Base-by-base conservation (phyloP, 1,284 basidiomycete species). In the Omphalotus olearius region DNA sequence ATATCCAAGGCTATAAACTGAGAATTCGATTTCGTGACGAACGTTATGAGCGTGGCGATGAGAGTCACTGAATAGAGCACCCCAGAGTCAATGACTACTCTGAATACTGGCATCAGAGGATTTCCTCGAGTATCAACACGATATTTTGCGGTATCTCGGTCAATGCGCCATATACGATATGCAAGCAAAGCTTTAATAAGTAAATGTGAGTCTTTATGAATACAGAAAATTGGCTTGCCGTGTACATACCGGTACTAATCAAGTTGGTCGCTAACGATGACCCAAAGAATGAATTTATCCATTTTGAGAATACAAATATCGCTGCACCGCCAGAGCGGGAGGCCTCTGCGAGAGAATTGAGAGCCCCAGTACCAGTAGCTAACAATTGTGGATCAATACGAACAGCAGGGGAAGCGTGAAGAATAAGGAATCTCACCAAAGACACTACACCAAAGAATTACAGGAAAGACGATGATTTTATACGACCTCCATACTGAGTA, bases 71-170 rank as follows among this genome's bases (percentile, higher is more conserved):
- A 45, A 28, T 50, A 50, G 20, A 50, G 13, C 3, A 50, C 13
- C 7, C 47, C 47, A 16, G 47, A 30, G 26, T 50, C 47, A 10
- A 50, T 50, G 5, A 41, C 47, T 7, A 50, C 39, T 11, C 47
- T 18, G 14, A 50, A 35, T 13, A 50, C 25, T 4, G 25, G 28
- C 25, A 10, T 40, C 6, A 50, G 39, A 20, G 26, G 13, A 6
- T 28, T 26, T 33, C 30, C 30, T 4, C 30, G 30, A 6, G 25
- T 14, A 18, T 23, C 14, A 1, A 50, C n/a, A 16, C 47, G 47
- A 30, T 41, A 50, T 18, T 33, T 25, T 9, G 47, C 25, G 1
- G 23, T 28, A 41, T 40, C 18, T 13, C 20, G 37, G 47, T 50
- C 30, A 6, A 50, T 40, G 3, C 38, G 16, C 47, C 47, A 50